Evolutionary conservation across 148 eudicot species (phyloP), one percentile per base, ranked within the genome.

Genomic region (Drosera capensis): DNA sequence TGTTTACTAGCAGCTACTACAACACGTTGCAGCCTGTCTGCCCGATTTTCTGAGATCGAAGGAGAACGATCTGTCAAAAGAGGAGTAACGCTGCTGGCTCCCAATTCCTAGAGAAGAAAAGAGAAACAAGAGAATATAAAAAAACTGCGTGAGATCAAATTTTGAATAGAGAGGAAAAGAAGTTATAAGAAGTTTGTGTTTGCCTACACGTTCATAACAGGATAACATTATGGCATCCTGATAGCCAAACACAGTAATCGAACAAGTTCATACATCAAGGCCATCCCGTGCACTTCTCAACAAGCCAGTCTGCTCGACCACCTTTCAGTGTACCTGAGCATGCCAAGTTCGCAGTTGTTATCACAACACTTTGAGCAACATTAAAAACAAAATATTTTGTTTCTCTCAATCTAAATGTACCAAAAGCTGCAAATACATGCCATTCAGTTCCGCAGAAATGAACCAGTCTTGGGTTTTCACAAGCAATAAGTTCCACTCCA

Each of bases 271-370:
- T 36, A 49, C 2, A 23, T 30, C 2, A 7, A 49, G 20, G 23
- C 57, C 66, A 53, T 68, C 84, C 97, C 12, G 95, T 80, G 85
- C 99, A 84, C 67, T 84, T 90, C 80, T 90, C 95, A 49, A 84
- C 73, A 48, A 90, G 95, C 99, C 99, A 90, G 44, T 84, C 99
- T 58, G 76, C 78, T 23, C 97, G 79, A 25, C 97, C 95, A 22
- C 97, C 99, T 71, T 90, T 90, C 42, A 90, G 51, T 40, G 93
- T 68, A 38, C 95, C 99, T 90, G 63, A 23, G 58, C 18, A 55
- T 41, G 22, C 43, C 43, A 50, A 20, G 23, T 9, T 30, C 8
- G 11, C 55, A 51, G 50, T 34, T 34, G 14, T 56, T 46, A 59
- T 58, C 39, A 57, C 29, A 40, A 45, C 16, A n/a, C 38, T 9